Evolutionary conservation across 139 green algal species (phyloP).

Genomic region (Volvox reticuliferus): DNA sequence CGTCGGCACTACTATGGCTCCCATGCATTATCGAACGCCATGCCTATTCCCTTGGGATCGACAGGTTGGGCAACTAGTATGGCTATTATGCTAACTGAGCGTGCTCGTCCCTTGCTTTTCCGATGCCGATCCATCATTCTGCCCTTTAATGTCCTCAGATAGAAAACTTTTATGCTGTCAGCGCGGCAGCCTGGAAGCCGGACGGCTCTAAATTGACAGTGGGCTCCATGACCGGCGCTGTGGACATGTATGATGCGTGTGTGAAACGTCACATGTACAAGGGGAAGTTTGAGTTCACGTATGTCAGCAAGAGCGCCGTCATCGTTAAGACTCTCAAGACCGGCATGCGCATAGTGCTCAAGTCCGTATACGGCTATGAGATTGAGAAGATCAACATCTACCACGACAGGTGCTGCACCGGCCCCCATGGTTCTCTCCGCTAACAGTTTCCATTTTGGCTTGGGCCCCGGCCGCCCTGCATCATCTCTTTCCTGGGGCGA

Average conservation of each 20-base stretch:
- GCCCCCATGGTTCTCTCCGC: too few species aligned
- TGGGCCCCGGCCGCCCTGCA: too few species aligned
- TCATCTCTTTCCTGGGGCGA: too few species aligned
- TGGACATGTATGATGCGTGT: conserved; percentile 88
- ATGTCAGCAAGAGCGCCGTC: conserved; percentile 77
- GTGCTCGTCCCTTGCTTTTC: neutral
- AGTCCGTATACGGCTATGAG: conserved; percentile 75
- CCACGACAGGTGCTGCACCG: conserved; percentile 59
- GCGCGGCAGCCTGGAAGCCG: conserved; percentile 78
- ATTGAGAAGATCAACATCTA: conserved; percentile 85
- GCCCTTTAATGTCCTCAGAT: conserved; percentile 51
- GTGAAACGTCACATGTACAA: conserved; percentile 73
- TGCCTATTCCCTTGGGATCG: too few species aligned
- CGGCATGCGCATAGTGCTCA: conserved; percentile 74
- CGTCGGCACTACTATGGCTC: too few species aligned
- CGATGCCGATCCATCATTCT: neutral
- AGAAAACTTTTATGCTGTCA: conserved; percentile 79
- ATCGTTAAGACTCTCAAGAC: conserved; percentile 83
- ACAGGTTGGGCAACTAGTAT: too few species aligned
- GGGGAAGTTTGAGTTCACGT: conserved; percentile 88
- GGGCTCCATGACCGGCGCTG: conserved; percentile 73
- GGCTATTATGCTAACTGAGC: too few species aligned
- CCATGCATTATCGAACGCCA: too few species aligned
- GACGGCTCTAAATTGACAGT: conserved; percentile 80
- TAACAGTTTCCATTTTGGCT: too few species aligned